Conservation (phyloP, 331 rosid genomes). For the Spiraea crenata region DNA sequence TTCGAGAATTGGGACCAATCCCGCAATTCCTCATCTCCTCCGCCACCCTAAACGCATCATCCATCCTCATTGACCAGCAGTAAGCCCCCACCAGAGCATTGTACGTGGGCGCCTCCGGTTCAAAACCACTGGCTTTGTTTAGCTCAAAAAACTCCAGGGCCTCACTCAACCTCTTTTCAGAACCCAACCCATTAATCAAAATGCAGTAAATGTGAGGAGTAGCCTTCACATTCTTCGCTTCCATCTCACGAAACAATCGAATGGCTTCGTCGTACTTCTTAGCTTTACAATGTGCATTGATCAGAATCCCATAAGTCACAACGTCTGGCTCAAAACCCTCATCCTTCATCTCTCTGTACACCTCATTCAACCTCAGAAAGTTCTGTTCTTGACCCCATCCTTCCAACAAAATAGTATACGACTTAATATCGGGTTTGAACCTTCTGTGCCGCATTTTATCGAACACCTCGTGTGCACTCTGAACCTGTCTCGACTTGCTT, state of each 20-base stretch:
- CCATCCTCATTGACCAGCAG: slow-evolving; percentile 56
- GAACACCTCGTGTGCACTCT: slow-evolving; percentile 72
- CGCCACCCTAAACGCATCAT: slow-evolving; percentile 49
- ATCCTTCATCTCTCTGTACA: slow-evolving; percentile 64
- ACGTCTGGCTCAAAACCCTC: slow-evolving; percentile 74
- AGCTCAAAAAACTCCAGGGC: slow-evolving; percentile 59
- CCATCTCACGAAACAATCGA: slow-evolving; percentile 60
- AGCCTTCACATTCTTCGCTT: slow-evolving; percentile 44
- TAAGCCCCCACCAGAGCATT: slow-evolving; percentile 91
- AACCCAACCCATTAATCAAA: slow-evolving; percentile 77
- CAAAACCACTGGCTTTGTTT: slow-evolving; percentile 53
- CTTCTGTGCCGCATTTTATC: slow-evolving; percentile 58
- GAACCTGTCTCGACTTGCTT: slow-evolving; percentile 58
- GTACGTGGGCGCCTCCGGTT: slow-evolving; percentile 61
- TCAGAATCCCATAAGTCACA: slow-evolving; percentile 67
- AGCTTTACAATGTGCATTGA: slow-evolving; percentile 66
- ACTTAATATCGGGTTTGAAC: slow-evolving; percentile 71
- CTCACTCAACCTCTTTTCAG: slow-evolving; percentile 62
- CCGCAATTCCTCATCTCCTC: slow-evolving; percentile 60
- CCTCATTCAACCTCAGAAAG: slow-evolving; percentile 65
- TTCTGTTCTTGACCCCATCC: slow-evolving; percentile 85
- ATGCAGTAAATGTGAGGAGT: slow-evolving; percentile 75
- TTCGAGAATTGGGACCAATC: slow-evolving; percentile 72
- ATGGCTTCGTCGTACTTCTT: slow-evolving; percentile 60
- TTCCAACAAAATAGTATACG: slow-evolving; percentile 67